Percentiles rank a stretch among this genome's conserved stretches.
Conservation (phyloP, 2,329 filamentous ascomycete species). For the Exophiala alcalophila region DNA sequence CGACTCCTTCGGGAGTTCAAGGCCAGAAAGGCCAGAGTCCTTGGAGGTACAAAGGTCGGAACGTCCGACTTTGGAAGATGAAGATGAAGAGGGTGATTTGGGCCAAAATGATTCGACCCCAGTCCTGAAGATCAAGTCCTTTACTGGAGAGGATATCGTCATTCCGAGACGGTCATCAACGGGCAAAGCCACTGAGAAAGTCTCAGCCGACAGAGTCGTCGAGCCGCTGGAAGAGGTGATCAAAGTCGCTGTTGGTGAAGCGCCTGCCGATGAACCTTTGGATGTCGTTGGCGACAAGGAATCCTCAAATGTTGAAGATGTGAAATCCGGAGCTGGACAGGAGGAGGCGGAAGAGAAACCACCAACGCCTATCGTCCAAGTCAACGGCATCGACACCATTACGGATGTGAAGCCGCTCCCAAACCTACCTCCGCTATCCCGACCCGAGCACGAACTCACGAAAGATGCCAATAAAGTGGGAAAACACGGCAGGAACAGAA, state of each 20-base stretch:
- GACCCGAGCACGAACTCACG: conserved; percentile 1
- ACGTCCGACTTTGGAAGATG: no score
- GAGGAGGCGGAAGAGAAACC: conserved; percentile 13
- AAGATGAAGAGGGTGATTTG: no score
- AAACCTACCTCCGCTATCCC: conserved; percentile 7
- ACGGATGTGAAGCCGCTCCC: conserved; percentile 8
- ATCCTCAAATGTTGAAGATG: neutral
- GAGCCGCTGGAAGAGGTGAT: conserved; percentile 33
- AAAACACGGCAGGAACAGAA: no score
- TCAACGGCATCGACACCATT: conserved; percentile 30
- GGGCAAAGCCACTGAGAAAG: conserved; percentile 5
- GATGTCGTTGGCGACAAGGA: neutral
- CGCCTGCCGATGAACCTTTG: conserved; percentile 18
- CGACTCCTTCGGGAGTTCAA: no score
- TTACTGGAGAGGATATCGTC: no score
- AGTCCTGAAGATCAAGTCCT: no score
- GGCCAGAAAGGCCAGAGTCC: no score
- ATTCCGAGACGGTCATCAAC: no score
- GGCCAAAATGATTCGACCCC: no score
- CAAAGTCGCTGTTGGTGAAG: conserved; percentile 25
- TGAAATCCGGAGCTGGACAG: neutral
- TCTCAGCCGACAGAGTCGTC: conserved; percentile 31
- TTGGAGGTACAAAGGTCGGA: no score
- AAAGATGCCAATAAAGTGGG: neutral
- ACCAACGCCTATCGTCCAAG: conserved; percentile 33